Evolutionary conservation across 2,329 filamentous ascomycete genomes (phyloP), one percentile per base, ranked within the genome.

Genomic region (Hirsutella thompsonii): DNA sequence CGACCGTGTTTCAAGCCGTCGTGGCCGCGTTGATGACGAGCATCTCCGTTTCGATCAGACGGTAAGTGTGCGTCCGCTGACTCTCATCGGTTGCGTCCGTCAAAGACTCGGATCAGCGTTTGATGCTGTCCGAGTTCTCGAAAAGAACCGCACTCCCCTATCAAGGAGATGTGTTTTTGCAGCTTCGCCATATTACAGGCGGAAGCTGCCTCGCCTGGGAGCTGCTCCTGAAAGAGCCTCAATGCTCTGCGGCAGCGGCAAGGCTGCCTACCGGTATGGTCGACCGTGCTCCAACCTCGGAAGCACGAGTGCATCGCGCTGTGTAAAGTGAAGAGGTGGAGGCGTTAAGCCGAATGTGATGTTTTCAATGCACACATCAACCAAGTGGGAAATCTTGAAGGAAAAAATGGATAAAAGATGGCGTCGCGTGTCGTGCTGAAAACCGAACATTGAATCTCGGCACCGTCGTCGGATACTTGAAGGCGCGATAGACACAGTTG

Each of bases 171-270:
- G 23, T 26, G 11, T 6, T 26, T 26, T 26, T 26, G 23, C 32
- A 16, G 32, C 3, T 18, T 33, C 32, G 4, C 18, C 18, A 4
- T 18, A 8, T 8, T 8, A 16, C 11, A 16, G 3, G 8, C 13
- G 8, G 32, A 14, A 6, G 14, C 32, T 8, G 14, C 14, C 14
- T 8, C 18, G 21, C 33, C 46, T 40, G 32, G 42, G 28, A 37
- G 41, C 38, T 41, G 26, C 45, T 43, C 49, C 44, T 44, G 29
- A 37, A 34, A 45, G 44, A 44, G 44, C 45, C 43, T 46, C 28
- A 13, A 19, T 37, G 40, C 42, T 38, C 23, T 36, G 38, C 36
- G 39, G 20, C 37, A 19, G 39, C 41, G 10, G 21, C 11, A 11
- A 18, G 11, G 16, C 20, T 20, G 23, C 21, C 28, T 29, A 14